phyloP scores from a whole-genome alignment of 371 early-diverging fungal species.

The Basidiobolus meristosporus region DNA sequence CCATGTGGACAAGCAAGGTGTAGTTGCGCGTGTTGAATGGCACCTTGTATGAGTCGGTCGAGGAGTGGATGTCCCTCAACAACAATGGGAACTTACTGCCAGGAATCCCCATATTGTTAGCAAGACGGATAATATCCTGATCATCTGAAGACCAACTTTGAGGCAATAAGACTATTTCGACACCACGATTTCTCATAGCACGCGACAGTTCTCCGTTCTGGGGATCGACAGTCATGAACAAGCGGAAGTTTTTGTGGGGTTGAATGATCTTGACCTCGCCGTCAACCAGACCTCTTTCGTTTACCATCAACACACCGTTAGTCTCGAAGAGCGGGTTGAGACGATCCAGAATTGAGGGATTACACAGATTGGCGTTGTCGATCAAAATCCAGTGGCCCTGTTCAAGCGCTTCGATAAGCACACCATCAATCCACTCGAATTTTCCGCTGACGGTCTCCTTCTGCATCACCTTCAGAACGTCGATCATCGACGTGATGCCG shows the following conservation, averaged over 20 bases:
- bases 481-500: no score
- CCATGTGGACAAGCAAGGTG: constrained; percentile 18
- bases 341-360: constrained; percentile 88
- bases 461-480: no score
- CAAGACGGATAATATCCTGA: constrained; percentile 19
- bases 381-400: constrained; percentile 96
- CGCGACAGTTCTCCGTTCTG: constrained; percentile 82
- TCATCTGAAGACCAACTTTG: constrained; percentile 10
- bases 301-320: constrained; percentile 71
- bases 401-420: constrained; percentile 81
- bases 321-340: constrained; percentile 87
- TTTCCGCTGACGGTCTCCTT: constrained; percentile 22
- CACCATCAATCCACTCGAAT: constrained; percentile 96
- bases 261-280: constrained; percentile 62
- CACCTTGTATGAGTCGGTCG: background rate
- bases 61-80: background rate
- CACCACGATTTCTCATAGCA: constrained; percentile 93
- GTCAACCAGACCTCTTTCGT: constrained; percentile 75
- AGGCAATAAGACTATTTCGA: constrained; percentile 62
- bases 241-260: constrained; percentile 91
- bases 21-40: background rate
- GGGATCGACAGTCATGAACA: constrained; percentile 97
- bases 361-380: constrained; percentile 97
- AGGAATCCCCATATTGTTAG: constrained; percentile 12
- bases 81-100: no score